Evolutionary conservation across 257 asterid genomes (phyloP).

Genomic region (Buddleja alternifolia): DNA sequence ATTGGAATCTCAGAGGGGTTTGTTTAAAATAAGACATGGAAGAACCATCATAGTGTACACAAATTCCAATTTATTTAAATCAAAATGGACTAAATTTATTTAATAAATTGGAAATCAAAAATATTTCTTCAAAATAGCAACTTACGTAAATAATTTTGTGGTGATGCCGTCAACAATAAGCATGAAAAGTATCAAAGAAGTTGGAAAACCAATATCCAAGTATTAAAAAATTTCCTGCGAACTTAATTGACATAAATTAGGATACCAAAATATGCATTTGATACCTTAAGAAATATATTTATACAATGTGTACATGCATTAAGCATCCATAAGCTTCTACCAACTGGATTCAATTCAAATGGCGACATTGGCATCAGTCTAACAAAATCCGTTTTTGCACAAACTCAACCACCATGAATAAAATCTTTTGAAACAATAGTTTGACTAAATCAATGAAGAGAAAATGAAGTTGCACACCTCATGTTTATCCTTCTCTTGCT

Average conservation of each 20-base stretch:
- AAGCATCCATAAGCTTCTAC: not conserved
- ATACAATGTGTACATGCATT: not conserved
- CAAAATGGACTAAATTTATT: not conserved
- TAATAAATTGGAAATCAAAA: too few relatives aligned
- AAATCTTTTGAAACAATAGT: constrained; percentile 1
- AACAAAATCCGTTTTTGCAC: not conserved
- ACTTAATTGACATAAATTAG: not conserved
- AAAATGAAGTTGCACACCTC: constrained; percentile 48
- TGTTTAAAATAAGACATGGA: not conserved
- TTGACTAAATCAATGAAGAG: constrained; percentile 12
- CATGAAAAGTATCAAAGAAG: not conserved
- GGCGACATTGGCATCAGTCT: not conserved
- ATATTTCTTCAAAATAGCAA: not conserved
- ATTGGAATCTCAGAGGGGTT: not conserved
- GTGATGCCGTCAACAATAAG: not conserved
- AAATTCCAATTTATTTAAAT: too few relatives aligned
- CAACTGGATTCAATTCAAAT: not conserved
- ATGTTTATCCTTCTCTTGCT: constrained; percentile 36
- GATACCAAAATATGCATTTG: not conserved
- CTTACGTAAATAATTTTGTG: not conserved
- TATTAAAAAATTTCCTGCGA: not conserved
- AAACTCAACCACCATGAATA: constrained; percentile 13
- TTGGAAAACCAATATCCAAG: not conserved
- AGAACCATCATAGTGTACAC: not conserved
- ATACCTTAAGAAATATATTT: not conserved